phyloP scores from a whole-genome alignment of 805 yeast species.

The Kluyveromyces nonfermentans region DNA sequence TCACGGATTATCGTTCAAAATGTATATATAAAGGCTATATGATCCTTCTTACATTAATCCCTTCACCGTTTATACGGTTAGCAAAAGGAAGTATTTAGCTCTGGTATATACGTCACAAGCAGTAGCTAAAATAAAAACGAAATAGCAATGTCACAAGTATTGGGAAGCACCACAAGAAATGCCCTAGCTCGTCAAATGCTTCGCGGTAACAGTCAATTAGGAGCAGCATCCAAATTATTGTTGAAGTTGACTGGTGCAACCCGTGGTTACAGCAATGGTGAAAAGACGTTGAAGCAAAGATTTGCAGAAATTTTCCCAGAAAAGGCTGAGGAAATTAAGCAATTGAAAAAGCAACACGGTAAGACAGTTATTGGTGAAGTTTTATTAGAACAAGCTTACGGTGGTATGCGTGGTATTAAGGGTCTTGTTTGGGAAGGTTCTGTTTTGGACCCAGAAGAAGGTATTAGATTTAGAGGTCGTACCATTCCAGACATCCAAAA shows the following conservation, averaged over 20 bases:
- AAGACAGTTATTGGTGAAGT: conserved; percentile 63
- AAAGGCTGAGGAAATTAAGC: conserved; percentile 75
- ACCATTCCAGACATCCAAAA: conserved; percentile 73
- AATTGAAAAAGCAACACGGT: conserved; percentile 86
- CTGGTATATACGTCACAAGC: too few species aligned
- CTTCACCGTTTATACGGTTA: too few species aligned
- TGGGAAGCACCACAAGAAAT: background rate
- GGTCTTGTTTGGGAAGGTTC: conserved; percentile 87
- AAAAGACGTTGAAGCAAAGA: conserved; percentile 75
- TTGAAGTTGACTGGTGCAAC: conserved; percentile 5
- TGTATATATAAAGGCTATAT: too few species aligned
- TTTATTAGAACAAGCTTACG: conserved; percentile 70
- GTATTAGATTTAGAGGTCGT: conserved; percentile 77
- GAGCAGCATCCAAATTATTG: background rate
- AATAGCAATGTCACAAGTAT: background rate
- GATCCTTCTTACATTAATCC: too few species aligned
- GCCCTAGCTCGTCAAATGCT: background rate
- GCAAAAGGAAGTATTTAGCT: too few species aligned
- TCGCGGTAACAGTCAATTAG: background rate
- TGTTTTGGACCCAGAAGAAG: conserved; percentile 75
- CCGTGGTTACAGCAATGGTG: conserved; percentile 10
- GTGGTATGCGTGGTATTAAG: conserved; percentile 86
- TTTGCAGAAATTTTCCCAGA: conserved; percentile 88
- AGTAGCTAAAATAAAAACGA: too few species aligned
- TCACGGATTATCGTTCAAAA: too few species aligned